Conservation (phyloP, 495 filamentous ascomycete species). For the Durotheca rogersii region DNA sequence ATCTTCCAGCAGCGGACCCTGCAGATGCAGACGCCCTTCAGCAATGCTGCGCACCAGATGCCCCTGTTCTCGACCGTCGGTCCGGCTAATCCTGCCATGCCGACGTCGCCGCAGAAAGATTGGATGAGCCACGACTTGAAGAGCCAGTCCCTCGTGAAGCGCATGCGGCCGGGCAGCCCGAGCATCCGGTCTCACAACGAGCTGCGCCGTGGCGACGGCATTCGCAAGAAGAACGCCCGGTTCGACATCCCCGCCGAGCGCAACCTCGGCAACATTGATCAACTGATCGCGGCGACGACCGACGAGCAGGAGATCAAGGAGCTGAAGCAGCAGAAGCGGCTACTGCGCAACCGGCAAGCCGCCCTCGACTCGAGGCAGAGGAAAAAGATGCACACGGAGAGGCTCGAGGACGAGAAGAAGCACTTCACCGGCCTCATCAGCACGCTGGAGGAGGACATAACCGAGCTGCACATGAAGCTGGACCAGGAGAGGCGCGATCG, state of each 20-base stretch:
- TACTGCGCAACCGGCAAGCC: conserved; percentile 92
- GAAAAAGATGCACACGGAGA: conserved; percentile 98
- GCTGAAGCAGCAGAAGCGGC: conserved; percentile 95
- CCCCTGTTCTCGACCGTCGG: conserved; percentile 53
- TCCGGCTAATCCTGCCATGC: conserved; percentile 45
- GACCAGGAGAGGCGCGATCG: conserved; percentile 65
- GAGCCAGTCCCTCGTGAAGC: conserved; percentile 65
- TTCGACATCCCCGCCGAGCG: conserved; percentile 96
- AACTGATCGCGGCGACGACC: conserved; percentile 79
- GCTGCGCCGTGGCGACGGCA: conserved; percentile 80
- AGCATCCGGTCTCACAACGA: conserved; percentile 78
- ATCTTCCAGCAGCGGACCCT: conserved; percentile 51
- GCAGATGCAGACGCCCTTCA: conserved; percentile 56
- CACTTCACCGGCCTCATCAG: conserved; percentile 71
- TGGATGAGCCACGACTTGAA: conserved; percentile 57
- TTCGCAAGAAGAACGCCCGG: conserved; percentile 98
- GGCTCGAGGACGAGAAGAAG: conserved; percentile 96
- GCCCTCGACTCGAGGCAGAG: conserved; percentile 97
- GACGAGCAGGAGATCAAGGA: conserved; percentile 97
- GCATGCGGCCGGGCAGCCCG: conserved; percentile 68
- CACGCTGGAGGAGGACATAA: conserved; percentile 77
- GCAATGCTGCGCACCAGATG: conserved; percentile 48
- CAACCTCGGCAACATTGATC: conserved; percentile 92
- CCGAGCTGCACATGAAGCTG: conserved; percentile 65
- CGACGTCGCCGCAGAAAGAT: conserved; percentile 57